Base-by-base conservation (phyloP, 1,284 basidiomycete genomes). In the Sparassis latifolia region DNA sequence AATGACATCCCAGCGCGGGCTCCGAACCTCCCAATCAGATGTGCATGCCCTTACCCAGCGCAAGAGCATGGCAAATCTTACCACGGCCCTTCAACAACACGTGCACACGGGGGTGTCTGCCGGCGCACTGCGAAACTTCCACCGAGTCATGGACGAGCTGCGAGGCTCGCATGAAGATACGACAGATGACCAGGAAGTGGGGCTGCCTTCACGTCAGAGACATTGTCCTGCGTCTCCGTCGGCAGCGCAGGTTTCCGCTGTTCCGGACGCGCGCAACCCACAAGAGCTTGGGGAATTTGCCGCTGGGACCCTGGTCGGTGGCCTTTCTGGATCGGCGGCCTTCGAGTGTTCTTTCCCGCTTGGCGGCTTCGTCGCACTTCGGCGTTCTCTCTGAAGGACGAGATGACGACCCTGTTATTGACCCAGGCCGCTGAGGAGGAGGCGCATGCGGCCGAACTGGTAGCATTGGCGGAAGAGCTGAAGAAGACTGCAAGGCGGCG, bases 401-500 rank as follows among this genome's bases (percentile, higher is more conserved):
- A 66, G 52, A 66, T 66, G 45, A 52, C 59, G 20, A 45, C 46
- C 20, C 54, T 68, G 10, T 55, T 68, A 3, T 45, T 62, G 40
- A 48, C 54, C 40, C 58, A 62, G 45, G 35, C 35, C 7, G 35
- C 6, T 12, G 7, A 37, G 12, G 35, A 37, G 35, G 35, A 37
- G 35, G 35, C 35, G 12, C 35, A 37, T 12, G 35, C 35, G 35
- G 35, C 6, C 7, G 7, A 37, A 12, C 35, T 37, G 65, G 52
- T 50, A 44, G 48, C 42, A 20, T 47, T 69, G 45, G 65, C 64
- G 30, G 45, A 52, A 45, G 53, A 56, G 33, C 52, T 61, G 41
- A 58, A 63, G 47, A 48, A 52, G 20, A 50, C 60, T 35, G 63
- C 58, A 3, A 40, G 40, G 29, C 43, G 44, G 40, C 53, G 51